Conservation (phyloP, 495 filamentous ascomycete genomes). For the Clohesyomyces aquaticus region DNA sequence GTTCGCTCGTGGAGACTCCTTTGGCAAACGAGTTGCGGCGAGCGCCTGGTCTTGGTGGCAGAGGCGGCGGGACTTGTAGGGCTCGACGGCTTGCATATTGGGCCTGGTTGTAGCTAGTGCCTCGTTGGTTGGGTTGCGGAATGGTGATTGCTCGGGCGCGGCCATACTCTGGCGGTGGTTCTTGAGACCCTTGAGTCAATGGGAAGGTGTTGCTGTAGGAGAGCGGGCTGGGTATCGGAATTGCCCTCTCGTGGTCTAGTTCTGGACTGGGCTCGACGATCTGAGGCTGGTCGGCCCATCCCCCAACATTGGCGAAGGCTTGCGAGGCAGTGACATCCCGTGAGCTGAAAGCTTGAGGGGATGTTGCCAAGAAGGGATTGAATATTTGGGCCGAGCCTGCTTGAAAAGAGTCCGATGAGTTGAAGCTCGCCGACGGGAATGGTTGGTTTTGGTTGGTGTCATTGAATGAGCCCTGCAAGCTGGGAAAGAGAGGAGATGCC, state of each 20-base stretch:
- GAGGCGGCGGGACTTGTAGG: conserved; percentile 1
- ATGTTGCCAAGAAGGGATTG: conserved; percentile 27
- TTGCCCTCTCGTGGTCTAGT: conserved; percentile 15
- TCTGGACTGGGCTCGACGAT: conserved; percentile 25
- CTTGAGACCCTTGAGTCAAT: neutral
- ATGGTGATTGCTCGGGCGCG: conserved; percentile 31
- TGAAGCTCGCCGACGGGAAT: neutral
- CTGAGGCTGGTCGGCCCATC: conserved; percentile 31
- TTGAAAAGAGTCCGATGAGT: conserved; percentile 6
- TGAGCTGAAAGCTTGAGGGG: conserved; percentile 23
- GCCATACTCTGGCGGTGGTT: neutral
- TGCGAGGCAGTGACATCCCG: conserved; percentile 21
- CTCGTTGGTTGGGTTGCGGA: conserved; percentile 18
- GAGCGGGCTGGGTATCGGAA: conserved; percentile 11
- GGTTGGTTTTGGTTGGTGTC: conserved; percentile 11
- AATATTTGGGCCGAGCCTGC: conserved; percentile 12
- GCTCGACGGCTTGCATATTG: neutral
- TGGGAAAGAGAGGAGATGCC: neutral
- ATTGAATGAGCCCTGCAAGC: neutral
- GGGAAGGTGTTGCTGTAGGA: conserved; percentile 12
- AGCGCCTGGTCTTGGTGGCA: conserved; percentile 12
- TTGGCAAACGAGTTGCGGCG: conserved; percentile 7
- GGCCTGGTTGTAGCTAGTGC: conserved; percentile 2
- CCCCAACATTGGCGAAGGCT: conserved; percentile 24
- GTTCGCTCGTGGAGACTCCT: conserved; percentile 14